These are phyloP conservation scores for Phylloporus rhodoxanthus DNA, from an alignment of 768 basidiomycete species.

Conservation along the genomic window DNA sequence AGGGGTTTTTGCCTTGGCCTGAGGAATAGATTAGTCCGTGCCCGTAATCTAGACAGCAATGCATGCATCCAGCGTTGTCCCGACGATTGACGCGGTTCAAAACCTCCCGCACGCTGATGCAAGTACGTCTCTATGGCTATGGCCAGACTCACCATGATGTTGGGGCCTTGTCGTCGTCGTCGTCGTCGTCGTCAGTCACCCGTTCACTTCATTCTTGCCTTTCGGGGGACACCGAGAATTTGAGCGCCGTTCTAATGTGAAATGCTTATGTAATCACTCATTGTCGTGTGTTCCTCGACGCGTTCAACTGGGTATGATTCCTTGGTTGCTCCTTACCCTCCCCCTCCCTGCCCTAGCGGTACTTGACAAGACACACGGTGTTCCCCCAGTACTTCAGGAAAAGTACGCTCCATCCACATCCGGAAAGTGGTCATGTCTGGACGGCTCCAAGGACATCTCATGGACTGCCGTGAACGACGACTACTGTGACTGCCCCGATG, in stretches of 20 bases:
- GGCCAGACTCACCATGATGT: constrained; percentile 27
- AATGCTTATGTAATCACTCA: constrained; percentile 19
- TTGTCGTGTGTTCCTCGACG: background rate
- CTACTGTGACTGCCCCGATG: constrained; percentile 89
- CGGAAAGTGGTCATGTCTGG: constrained; percentile 72
- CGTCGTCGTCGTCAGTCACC: constrained; percentile 11
- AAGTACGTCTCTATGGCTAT: background rate
- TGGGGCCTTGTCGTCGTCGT: constrained; percentile 19
- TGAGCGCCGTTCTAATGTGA: constrained; percentile 17
- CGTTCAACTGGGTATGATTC: constrained; percentile 35
- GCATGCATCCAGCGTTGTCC: constrained; percentile 21
- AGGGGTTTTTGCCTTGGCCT: constrained; percentile 76
- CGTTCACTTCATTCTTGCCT: background rate
- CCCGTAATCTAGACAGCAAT: constrained; percentile 14
- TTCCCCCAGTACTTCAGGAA: constrained; percentile 46
- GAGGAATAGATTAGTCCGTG: constrained; percentile 24
- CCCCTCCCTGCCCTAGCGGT: constrained; percentile 38
- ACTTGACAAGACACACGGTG: constrained; percentile 50
- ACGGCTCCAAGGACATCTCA: constrained; percentile 71
- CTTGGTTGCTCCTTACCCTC: constrained; percentile 41
- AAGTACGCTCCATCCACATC: constrained; percentile 50
- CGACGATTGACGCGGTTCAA: background rate
- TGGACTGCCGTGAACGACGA: constrained; percentile 89
- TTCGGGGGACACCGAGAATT: constrained; percentile 20
- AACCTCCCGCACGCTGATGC: background rate